Evolutionary conservation across 257 asterid genomes (phyloP).

Genomic region (Solanum sejunctum): DNA sequence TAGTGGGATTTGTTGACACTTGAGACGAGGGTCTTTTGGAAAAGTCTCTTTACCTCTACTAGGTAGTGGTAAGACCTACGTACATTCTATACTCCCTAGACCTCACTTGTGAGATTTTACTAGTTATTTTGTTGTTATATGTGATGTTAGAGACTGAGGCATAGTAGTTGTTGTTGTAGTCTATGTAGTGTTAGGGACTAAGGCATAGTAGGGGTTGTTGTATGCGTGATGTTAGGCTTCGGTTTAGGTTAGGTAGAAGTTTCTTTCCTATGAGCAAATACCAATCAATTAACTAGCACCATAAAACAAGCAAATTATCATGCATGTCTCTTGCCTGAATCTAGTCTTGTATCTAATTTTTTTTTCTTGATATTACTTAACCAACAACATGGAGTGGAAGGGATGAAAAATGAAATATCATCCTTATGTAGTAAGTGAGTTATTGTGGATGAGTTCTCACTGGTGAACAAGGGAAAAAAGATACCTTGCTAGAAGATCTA

Average conservation of each 20-base stretch:
- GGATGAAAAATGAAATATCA: not conserved
- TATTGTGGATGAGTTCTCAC: not conserved
- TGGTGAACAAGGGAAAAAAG: not conserved
- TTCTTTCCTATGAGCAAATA: not conserved
- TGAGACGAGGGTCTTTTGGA: too few species aligned
- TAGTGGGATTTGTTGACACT: too few species aligned
- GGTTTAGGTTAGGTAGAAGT: not conserved
- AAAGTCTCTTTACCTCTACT: too few species aligned
- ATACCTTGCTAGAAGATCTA: conserved; percentile 9
- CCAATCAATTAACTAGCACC: not conserved
- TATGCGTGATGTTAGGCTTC: not conserved
- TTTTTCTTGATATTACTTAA: not conserved
- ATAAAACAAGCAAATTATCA: not conserved
- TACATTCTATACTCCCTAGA: too few species aligned
- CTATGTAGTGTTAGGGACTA: not conserved
- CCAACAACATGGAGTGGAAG: not conserved
- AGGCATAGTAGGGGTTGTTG: not conserved
- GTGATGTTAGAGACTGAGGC: not conserved
- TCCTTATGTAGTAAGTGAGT: not conserved
- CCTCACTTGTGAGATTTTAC: too few species aligned
- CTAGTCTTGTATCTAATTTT: not conserved
- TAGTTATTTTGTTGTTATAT: not conserved
- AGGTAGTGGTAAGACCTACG: too few species aligned
- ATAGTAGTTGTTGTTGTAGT: not conserved
- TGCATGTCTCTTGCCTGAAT: not conserved